These are phyloP conservation scores for Exophiala phaeomuriformis DNA, from an alignment of 2,329 filamentous ascomycete genomes.

Conservation along the genomic window DNA sequence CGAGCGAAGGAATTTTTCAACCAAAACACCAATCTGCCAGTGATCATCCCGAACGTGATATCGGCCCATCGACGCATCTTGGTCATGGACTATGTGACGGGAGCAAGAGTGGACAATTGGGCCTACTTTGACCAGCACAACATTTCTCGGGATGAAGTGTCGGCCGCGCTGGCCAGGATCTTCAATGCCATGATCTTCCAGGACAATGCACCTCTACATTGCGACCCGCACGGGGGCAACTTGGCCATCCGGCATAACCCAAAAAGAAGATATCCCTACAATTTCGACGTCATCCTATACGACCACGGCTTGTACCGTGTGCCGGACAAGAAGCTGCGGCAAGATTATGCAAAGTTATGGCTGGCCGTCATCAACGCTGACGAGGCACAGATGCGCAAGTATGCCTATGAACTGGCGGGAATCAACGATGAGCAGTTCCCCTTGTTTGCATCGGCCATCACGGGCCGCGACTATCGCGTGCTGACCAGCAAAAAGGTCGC, in stretches of 20 bases:
- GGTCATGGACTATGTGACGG: conserved; percentile 90
- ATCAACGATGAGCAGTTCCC: conserved; percentile 86
- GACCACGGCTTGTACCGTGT: conserved; percentile 95
- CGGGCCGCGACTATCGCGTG: conserved; percentile 79
- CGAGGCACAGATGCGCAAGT: conserved; percentile 75
- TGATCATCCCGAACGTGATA: conserved; percentile 81
- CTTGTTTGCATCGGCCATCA: conserved; percentile 92
- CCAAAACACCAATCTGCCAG: conserved; percentile 62
- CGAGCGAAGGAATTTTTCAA: conserved; percentile 75
- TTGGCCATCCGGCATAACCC: conserved; percentile 79
- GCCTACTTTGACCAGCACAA: conserved; percentile 74
- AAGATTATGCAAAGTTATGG: conserved; percentile 95
- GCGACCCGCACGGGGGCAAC: conserved; percentile 94
- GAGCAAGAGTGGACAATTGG: conserved; percentile 80
- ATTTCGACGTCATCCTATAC: conserved; percentile 94
- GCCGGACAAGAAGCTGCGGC: conserved; percentile 68
- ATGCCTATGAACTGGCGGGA: conserved; percentile 80
- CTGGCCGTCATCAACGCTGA: conserved; percentile 89
- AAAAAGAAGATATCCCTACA: conserved; percentile 50
- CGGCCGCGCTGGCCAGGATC: conserved; percentile 77
- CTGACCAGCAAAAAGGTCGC: conserved; percentile 52
- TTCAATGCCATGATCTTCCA: conserved; percentile 99
- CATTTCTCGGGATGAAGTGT: conserved; percentile 93
- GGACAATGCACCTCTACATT: conserved; percentile 78
- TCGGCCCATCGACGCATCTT: conserved; percentile 85